Evolutionary conservation across 225 moss, liverwort and hornwort genomes (phyloP), one percentile per base, ranked within the genome.

Genomic region (Marchantia polymorpha): DNA sequence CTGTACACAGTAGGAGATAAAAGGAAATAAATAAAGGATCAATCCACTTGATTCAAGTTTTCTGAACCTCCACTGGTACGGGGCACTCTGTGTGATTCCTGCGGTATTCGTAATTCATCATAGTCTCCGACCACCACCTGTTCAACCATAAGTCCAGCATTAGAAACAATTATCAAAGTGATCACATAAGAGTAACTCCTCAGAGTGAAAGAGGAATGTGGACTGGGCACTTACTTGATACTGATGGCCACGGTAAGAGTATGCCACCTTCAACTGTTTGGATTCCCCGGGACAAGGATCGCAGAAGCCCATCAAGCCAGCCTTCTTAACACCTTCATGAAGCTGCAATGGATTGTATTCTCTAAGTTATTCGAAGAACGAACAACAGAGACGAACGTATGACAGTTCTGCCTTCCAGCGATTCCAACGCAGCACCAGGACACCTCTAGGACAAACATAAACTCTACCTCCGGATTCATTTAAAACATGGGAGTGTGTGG

Each of bases 281-380:
- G 90, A 77, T 83, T 99, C 95, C 50, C 99, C 99, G 0, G 99
- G 99, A 85, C 99, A 99, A 59, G 99, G 99, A 85, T 99, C 99
- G 82, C 95, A 99, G 77, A 99, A 99, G 51, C 99, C 99, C 99
- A 99, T 99, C 25, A 99, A 91, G 56, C 96, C 96, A 52, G 94
- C 90, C 90, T 96, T 96, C 83, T 94, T 96, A 49, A 96, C 92
- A 78, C 96, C 96, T 76, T 94, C 89, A 67, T 96, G 91, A 80
- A 96, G 88, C 94, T 96, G 88, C 83, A 19, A 25, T 10, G 12
- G 7, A 15, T 55, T 73, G 48, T 65, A 63, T 25, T 25, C 64
- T 2, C 27, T 60, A 11, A 12, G 26, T 58, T 8, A 0, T 46
- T n/a, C 68, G 70, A 72, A 12, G 14, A 15, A 8, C 25, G 25